Percentiles rank a stretch among this genome's conserved stretches.
These are phyloP conservation scores for Cardamine chenopodiifolia DNA, from an alignment of 345 rosid species.

Conservation along the genomic window DNA sequence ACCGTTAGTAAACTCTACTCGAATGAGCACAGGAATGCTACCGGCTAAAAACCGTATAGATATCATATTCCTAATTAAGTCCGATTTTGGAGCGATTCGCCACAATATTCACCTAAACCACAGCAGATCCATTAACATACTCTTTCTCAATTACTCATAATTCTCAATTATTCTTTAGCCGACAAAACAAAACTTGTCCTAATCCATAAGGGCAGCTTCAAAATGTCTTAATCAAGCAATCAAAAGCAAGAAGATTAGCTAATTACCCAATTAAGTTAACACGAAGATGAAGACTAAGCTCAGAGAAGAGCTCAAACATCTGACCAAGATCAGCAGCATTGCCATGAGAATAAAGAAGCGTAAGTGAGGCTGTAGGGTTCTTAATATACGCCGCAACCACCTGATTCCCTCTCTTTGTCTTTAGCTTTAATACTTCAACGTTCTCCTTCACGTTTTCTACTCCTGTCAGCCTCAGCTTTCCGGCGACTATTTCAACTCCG, in stretches of 20 bases:
- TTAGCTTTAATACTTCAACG: constrained; percentile 66
- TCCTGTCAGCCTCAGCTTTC: constrained; percentile 63
- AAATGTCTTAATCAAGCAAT: not conserved
- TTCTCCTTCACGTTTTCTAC: constrained; percentile 55
- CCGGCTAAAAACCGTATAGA: no score
- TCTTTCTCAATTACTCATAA: not conserved
- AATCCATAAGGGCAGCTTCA: not conserved
- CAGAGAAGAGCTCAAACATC: constrained; percentile 75
- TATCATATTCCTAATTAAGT: no score
- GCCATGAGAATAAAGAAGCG: constrained; percentile 84
- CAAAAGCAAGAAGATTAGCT: not conserved
- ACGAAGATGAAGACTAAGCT: constrained; percentile 74
- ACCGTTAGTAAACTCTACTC: no score
- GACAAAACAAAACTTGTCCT: not conserved
- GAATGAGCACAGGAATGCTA: no score
- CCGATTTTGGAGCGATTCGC: no score
- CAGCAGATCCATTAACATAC: not conserved
- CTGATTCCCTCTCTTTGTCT: constrained; percentile 80
- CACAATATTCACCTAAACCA: no score
- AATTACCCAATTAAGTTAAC: constrained; percentile 87
- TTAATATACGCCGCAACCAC: constrained; percentile 78
- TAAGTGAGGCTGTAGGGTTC: constrained; percentile 77
- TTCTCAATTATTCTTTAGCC: not conserved
- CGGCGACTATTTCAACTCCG: constrained; percentile 50
- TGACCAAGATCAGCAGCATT: constrained; percentile 98